These are phyloP conservation scores for Cercis canadensis DNA, from an alignment of 306 rosid species.

Conservation along the genomic window DNA sequence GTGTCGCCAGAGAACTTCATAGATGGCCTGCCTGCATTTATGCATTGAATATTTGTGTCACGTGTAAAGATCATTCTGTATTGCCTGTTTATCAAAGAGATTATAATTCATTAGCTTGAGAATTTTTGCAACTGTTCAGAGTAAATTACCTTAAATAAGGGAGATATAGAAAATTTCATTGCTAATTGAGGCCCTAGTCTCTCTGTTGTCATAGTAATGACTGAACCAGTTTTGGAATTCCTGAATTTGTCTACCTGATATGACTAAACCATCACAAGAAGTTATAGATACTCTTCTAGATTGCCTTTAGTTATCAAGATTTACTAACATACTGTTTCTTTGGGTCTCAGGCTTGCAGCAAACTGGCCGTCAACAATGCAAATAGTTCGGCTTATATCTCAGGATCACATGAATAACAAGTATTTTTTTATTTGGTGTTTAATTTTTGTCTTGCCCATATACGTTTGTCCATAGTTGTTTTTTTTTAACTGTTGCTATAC, in stretches of 20 bases:
- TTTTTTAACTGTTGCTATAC: slow-evolving; percentile 29
- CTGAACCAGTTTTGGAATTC: background rate
- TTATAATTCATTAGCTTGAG: no score
- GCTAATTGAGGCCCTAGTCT: background rate
- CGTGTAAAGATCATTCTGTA: no score
- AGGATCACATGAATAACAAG: slow-evolving; percentile 98
- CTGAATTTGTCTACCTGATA: slow-evolving; percentile 1
- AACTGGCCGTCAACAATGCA: slow-evolving; percentile 95
- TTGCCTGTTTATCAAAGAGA: no score
- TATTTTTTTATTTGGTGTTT: slow-evolving; percentile 42
- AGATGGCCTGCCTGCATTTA: no score
- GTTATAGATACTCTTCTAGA: slow-evolving; percentile 22
- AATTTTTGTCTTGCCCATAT: slow-evolving; percentile 19
- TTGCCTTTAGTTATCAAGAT: slow-evolving; percentile 14
- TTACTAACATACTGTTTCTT: slow-evolving; percentile 34
- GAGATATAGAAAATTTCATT: no score
- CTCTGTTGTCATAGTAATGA: slow-evolving; percentile 4
- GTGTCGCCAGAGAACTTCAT: no score
- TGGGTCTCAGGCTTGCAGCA: slow-evolving; percentile 88
- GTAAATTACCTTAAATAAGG: no score
- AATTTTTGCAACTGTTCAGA: no score
- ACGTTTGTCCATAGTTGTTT: slow-evolving; percentile 8
- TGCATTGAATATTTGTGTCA: no score
- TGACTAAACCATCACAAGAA: slow-evolving; percentile 12
- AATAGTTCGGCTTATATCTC: slow-evolving; percentile 93